Evolutionary conservation across 208 protist species (phyloP), one percentile per base, ranked within the genome.

Genomic region (Leishmania tarentolae): DNA sequence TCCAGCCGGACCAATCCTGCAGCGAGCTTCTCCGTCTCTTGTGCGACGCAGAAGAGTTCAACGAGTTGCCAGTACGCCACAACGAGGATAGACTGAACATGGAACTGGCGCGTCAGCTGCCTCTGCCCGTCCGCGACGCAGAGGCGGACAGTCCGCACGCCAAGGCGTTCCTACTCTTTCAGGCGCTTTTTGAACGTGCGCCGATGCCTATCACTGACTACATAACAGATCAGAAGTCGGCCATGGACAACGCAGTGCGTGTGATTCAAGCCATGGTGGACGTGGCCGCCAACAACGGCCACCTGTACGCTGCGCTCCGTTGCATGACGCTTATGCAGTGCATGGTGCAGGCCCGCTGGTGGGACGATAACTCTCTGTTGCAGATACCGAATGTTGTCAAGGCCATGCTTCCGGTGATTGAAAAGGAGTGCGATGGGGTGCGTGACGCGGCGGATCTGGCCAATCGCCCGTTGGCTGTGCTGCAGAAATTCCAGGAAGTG

Each of bases 31-130:
- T 99, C 63, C 84, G 90, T 57, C 79, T 98, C 0, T 79, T 99
- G 17, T 96, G 91, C 82, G 90, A 99, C 70, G 93, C 98, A 11
- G 78, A 97, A 42, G 99, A 99, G 89, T 99, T 99, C 88, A 93
- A 90, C 70, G 95, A 98, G 83, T 79, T 99, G 35, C 98, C 96
- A n/a, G 97, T 99, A 50, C 93, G 99, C 35, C 99, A 99, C 90
- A 99, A 99, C 88, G 99, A 99, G 85, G 99, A 99, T 83, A 92
- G 98, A 74, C 84, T 99, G 9, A 99, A 99, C 86, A 68, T 97
- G 77, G 86, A 91, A 50, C 91, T 99, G 19, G 88, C 91, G 68
- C 81, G 92, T 28, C 71, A 82, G 35, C 77, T 98, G 52, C 94
- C 91, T 50, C 86, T 97, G 75, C 72, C 89, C 42, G 91, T 98